Evolutionary conservation across 2,329 filamentous ascomycete genomes (phyloP), one percentile per base, ranked within the genome.

Genomic region (Kalaharituber pfeilii): DNA sequence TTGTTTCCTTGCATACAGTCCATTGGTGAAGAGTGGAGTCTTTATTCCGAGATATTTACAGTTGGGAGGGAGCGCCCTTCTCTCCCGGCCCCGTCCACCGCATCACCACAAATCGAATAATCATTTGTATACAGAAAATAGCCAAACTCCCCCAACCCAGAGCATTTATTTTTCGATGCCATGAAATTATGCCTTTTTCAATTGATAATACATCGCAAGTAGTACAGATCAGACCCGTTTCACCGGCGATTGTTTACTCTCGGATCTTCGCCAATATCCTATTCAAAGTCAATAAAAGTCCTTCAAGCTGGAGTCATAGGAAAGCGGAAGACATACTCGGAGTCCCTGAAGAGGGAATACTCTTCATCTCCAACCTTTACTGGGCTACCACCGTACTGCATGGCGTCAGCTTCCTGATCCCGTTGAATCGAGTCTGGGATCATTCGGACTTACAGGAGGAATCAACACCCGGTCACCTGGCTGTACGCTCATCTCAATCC

Each of bases 331-430:
- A 83, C 88, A 73, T 81, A 96, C 89, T 98, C 91, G 75, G 87
- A 84, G 73, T 98, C 91, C 67, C 91, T 80, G 83, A 94, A 98
- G 62, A 98, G 80, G 61, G 84, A 81, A 76, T 80, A 96, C 74
- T 98, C 91, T 64, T 96, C 87, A 66, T 98, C 89, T 64, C 89
- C 91, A 64, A 96, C 86, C 80, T 96, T 96, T 70, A 98, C 81
- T 61, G 89, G 83, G 67, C 83, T 91, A 61, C 91, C 91, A 66
- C 91, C 91, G 67, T 82, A 98, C 86, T 94, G 65, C 59, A 59
- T 22, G 49, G 49, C 24, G 47, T 24, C 24, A 15, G 20, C 18
- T 47, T 22, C 42, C 18, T 47, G n/a, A 18, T 47, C 13, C 25
- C 42, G 13, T 5, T 25, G 22, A 47, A 13, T 15, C 7, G 33